Evolutionary conservation across 768 basidiomycete genomes (phyloP).

Genomic region (Calocybe gangraenosa): DNA sequence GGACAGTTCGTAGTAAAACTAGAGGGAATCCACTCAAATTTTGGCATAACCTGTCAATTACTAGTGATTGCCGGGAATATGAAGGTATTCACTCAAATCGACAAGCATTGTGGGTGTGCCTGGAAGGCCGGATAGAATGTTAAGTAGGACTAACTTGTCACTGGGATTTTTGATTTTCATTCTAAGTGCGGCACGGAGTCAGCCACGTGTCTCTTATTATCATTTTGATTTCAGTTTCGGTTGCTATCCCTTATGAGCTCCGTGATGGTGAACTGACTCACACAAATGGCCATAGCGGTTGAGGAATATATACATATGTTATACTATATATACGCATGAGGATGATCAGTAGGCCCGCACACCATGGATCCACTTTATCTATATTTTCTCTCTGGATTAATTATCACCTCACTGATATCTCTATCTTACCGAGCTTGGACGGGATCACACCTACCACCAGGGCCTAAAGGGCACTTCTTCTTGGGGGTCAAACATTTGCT

Average conservation of each 20-base stretch:
- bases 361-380: conserved; percentile 8
- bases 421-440: background rate
- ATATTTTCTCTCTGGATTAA: conserved; percentile 5
- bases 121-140: no score
- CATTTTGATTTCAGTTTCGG: conserved; percentile 3
- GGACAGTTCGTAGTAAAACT: background rate
- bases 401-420: background rate
- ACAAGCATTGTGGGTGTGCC: no score
- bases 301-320: background rate
- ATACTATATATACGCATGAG: no score
- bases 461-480: conserved; percentile 20
- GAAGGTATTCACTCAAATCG: background rate
- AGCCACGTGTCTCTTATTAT: background rate
- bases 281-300: background rate
- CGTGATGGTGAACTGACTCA: conserved; percentile 8
- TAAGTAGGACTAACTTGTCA: no score
- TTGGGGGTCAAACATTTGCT: conserved; percentile 21
- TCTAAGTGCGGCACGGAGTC: background rate
- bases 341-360: background rate
- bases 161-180: background rate
- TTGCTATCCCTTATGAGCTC: background rate
- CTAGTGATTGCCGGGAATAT: background rate
- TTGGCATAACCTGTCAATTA: conserved; percentile 1
- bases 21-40: background rate
- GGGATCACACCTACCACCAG: conserved; percentile 22